Base-by-base conservation (phyloP, 352 stramenopile species). In the Lagenidium giganteum region DNA sequence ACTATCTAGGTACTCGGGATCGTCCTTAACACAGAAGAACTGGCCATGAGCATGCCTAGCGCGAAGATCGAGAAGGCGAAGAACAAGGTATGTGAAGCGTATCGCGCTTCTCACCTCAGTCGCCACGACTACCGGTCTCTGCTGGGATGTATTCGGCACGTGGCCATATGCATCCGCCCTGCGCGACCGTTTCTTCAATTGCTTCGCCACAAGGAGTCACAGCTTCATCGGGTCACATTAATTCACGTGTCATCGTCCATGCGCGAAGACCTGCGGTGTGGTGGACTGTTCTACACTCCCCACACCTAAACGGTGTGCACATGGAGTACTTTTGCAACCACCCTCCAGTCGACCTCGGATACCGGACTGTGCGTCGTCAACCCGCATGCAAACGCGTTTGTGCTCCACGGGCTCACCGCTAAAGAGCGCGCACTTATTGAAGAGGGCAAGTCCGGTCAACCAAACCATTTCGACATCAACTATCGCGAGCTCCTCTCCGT, bases 151-250 rank as follows among this genome's bases (percentile, higher is more conserved):
- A 32, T 58, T 2, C 54, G 40, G 6, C 54, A 58, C 24, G 49
- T 64, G 2, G 55, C 55, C 4, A 64, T 35, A 5, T 64, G 48
- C 14, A 24, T 64, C 11, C 41, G 44, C 0, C 28, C 55, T 0
- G 40, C 43, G 2, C 39, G 29, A 4, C 8, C 32, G 2, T 64
- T 50, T 8, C 29, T 54, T 0, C 47, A 61, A 36, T 38, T 42
- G 1, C 30, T 67, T 1, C 29, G 44, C 2, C 13, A 17, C 2
- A 4, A 23, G 0, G 53, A 67, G 17, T 20, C 25, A 3, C 17
- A 34, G 5, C 35, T 62, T 2, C 20, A 17, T 3, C 21, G 24
- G 1, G 36, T 14, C 11, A 38, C 34, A 4, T 14, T 8, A 0
- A 27, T 57, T 1, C n/a, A 11, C 0, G 20, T 55, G 3, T 34